Evolutionary conservation across 2,329 filamentous ascomycete species (phyloP).

Genomic region (Pseudogymnoascus sp.): DNA sequence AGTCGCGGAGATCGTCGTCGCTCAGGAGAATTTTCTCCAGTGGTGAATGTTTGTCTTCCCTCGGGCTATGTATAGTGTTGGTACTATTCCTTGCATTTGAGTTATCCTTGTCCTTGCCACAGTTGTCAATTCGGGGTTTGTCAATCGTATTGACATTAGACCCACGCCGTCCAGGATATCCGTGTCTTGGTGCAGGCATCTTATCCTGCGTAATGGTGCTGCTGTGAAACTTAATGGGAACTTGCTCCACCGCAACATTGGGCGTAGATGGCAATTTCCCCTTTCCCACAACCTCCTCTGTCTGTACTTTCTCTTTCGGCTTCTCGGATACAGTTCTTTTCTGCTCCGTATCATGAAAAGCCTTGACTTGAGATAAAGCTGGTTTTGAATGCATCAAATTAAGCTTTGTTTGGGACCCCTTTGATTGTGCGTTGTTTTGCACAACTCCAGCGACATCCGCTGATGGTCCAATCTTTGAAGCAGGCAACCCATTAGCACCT

Average conservation of each 20-base stretch:
- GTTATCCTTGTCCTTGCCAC: conserved; percentile 15
- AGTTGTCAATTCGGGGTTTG: conserved; percentile 15
- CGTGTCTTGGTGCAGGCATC: conserved; percentile 10
- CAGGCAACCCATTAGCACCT: neutral
- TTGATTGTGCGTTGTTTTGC: neutral
- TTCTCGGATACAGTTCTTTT: conserved; percentile 10
- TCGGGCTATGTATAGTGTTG: conserved; percentile 11
- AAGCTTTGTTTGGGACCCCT: neutral
- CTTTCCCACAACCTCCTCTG: conserved; percentile 12
- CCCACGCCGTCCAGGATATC: neutral
- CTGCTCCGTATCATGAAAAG: neutral
- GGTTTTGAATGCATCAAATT: conserved; percentile 16
- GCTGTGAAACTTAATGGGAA: conserved; percentile 21
- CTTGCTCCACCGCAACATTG: conserved; percentile 14
- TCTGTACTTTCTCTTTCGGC: conserved; percentile 11
- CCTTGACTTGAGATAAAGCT: conserved; percentile 18
- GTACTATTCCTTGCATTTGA: conserved; percentile 12
- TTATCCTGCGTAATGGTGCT: conserved; percentile 23
- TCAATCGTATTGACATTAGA: neutral
- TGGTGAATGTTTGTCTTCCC: conserved; percentile 13
- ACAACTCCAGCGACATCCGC: neutral
- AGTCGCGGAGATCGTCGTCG: conserved; percentile 29
- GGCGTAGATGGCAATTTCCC: neutral
- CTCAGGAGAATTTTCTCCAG: conserved; percentile 21
- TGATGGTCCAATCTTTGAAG: neutral